Conservation (phyloP, 2,329 filamentous ascomycete genomes). For the Penicillium sp. region DNA sequence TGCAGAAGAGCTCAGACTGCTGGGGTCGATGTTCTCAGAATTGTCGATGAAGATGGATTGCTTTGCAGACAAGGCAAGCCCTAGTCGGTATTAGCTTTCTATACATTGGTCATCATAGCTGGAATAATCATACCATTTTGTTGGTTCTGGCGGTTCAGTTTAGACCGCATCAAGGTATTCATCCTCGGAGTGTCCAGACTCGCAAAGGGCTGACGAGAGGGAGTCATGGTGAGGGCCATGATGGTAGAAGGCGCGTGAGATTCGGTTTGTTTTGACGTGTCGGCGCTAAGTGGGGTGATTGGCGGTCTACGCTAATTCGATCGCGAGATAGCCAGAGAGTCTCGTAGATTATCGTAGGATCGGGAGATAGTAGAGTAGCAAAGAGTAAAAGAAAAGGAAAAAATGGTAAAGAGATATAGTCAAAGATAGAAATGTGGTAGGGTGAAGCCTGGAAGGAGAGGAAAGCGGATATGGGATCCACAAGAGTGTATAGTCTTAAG, state of each 20-base stretch:
- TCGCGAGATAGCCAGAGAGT: background rate
- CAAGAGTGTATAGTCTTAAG: background rate
- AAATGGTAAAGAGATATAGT: background rate
- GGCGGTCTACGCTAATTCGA: conserved; percentile 8
- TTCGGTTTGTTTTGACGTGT: conserved; percentile 23
- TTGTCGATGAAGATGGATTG: conserved; percentile 24
- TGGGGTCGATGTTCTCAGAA: conserved; percentile 55
- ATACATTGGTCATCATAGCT: background rate
- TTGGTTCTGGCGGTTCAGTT: conserved; percentile 32
- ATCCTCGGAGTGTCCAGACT: conserved; percentile 31
- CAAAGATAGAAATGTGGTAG: background rate
- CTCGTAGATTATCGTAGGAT: background rate
- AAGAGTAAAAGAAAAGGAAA: background rate
- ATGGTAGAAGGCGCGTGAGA: conserved; percentile 7
- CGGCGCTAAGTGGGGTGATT: conserved; percentile 24
- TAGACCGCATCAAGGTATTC: conserved; percentile 29
- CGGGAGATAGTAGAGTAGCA: background rate
- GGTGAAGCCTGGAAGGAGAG: conserved; percentile 1
- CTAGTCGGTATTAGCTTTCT: conserved; percentile 10
- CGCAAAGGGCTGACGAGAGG: conserved; percentile 34
- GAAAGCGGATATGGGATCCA: background rate
- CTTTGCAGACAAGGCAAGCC: conserved; percentile 13
- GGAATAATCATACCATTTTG: conserved; percentile 26
- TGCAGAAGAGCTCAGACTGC: conserved; percentile 46
- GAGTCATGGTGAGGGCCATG: conserved; percentile 36